These are phyloP conservation scores for Phaseolus coccineus DNA, from an alignment of 331 rosid genomes.

Conservation along the genomic window DNA sequence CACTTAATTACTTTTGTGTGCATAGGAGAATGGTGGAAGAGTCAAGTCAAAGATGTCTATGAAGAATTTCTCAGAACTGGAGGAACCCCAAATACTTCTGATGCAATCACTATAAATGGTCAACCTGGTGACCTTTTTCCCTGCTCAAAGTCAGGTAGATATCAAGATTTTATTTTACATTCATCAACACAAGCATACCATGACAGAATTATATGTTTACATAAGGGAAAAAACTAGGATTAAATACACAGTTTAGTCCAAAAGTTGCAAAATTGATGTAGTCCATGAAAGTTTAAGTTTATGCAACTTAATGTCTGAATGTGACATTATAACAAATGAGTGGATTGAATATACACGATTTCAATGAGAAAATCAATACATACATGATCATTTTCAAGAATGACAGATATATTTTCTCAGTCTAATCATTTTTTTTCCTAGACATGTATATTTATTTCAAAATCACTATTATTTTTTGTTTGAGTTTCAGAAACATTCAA, in stretches of 20 bases:
- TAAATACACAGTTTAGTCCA: neutral
- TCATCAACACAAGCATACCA: neutral
- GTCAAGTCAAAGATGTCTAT: constrained; percentile 48
- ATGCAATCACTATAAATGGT: constrained; percentile 64
- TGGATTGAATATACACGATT: neutral
- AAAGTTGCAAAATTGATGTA: neutral
- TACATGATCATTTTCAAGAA: neutral
- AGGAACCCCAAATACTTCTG: constrained; percentile 50
- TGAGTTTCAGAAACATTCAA: constrained; percentile 49
- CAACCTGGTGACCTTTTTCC: constrained; percentile 66
- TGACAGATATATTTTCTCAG: neutral
- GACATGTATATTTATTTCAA: neutral
- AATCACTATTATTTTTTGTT: neutral
- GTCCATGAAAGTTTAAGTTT: neutral
- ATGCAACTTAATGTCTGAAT: neutral
- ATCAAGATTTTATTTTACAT: neutral
- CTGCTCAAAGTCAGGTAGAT: constrained; percentile 51
- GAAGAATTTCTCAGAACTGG: constrained; percentile 37
- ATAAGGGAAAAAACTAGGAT: neutral
- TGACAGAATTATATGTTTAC: neutral
- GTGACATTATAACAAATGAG: neutral
- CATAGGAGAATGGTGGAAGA: constrained; percentile 72
- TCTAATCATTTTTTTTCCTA: neutral
- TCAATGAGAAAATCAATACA: neutral
- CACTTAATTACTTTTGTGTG: neutral